Conservation (phyloP, 2,329 filamentous ascomycete genomes). For the Dothideomycetes sp. region DNA sequence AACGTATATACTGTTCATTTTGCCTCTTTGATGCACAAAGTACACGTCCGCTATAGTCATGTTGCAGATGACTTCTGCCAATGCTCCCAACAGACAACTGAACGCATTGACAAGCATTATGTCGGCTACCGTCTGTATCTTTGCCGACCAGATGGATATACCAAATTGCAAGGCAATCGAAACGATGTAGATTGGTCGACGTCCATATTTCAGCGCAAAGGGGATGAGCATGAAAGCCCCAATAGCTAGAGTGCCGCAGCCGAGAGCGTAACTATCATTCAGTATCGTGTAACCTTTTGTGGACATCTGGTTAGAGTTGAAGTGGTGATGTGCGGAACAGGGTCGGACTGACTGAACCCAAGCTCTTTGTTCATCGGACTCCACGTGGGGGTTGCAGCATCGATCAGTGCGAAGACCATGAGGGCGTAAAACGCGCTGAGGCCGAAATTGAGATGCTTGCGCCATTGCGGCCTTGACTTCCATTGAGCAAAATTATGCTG, state of each 20-base stretch:
- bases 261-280: conserved; percentile 36
- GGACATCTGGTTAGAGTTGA: no score
- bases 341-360: no score
- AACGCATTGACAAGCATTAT: conserved; percentile 33
- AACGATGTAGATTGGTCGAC: conserved; percentile 39
- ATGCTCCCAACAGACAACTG: conserved; percentile 33
- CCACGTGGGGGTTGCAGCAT: conserved; percentile 33
- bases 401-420: conserved; percentile 30
- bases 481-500: conserved; percentile 28
- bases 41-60: conserved; percentile 36
- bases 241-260: conserved; percentile 35
- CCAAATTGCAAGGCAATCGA: conserved; percentile 37
- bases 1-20: conserved; percentile 38
- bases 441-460: conserved; percentile 32
- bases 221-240: conserved; percentile 40
- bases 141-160: conserved; percentile 38
- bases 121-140: conserved; percentile 30
- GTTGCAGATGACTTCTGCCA: conserved; percentile 42
- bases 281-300: conserved; percentile 25
- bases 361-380: conserved; percentile 31
- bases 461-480: conserved; percentile 33
- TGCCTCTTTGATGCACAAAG: conserved; percentile 34
- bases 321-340: no score
- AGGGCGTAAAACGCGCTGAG: conserved; percentile 32
- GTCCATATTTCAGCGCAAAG: conserved; percentile 39